phyloP scores from a whole-genome alignment of 2,329 filamentous ascomycete species.

The Cladosporium sphaerospermum region DNA sequence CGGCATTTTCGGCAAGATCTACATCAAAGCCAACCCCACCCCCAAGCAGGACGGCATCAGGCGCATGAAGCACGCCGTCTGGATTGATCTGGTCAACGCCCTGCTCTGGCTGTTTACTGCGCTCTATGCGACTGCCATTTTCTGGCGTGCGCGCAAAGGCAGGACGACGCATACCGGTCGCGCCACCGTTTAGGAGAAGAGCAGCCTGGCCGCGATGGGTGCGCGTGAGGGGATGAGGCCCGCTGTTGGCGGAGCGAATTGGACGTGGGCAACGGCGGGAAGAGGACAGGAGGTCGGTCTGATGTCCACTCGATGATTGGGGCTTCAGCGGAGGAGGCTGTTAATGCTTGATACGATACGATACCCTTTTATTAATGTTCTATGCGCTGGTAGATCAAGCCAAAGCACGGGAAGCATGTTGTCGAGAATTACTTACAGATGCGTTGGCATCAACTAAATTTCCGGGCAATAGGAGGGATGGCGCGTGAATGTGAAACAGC shows the following conservation, averaged over 20 bases:
- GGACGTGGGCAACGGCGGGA: conserved; percentile 1
- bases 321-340: background rate
- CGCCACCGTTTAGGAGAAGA: conserved; percentile 26
- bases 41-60: conserved; percentile 51
- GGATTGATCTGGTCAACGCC: conserved; percentile 70
- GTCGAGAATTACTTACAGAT: too few relatives aligned
- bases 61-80: conserved; percentile 82
- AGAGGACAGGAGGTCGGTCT: conserved; percentile 2
- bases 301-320: background rate
- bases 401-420: too few relatives aligned
- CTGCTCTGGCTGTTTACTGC: conserved; percentile 68
- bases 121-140: conserved; percentile 51
- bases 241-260: background rate
- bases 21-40: conserved; percentile 59
- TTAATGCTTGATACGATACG: background rate
- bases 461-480: too few relatives aligned
- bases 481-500: too few relatives aligned
- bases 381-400: background rate
- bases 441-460: too few relatives aligned
- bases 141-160: conserved; percentile 51
- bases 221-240: conserved; percentile 11
- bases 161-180: conserved; percentile 30
- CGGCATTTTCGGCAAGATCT: conserved; percentile 76
- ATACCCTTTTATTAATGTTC: background rate
- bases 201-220: conserved; percentile 11